Evolutionary conservation across 768 basidiomycete genomes (phyloP).

Genomic region (Favolaschia claudopus): DNA sequence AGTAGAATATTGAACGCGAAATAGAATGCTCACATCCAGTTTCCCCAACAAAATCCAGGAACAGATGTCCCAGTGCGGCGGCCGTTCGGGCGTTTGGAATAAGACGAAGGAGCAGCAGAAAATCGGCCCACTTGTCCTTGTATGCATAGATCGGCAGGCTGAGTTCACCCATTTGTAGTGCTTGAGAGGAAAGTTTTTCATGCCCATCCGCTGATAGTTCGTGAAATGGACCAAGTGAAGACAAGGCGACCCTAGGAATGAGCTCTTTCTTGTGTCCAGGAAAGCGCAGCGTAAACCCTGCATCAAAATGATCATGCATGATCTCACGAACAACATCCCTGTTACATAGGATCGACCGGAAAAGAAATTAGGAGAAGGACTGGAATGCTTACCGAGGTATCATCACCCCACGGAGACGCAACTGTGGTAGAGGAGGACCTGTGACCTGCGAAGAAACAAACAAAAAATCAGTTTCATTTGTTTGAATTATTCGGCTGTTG

Average conservation of each 20-base stretch:
- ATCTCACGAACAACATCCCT: constrained; percentile 5
- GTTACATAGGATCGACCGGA: no score
- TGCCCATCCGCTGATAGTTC: constrained; percentile 36
- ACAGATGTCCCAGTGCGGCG: constrained; percentile 38
- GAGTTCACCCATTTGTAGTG: constrained; percentile 39
- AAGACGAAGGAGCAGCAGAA: constrained; percentile 25
- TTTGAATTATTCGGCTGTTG: no score
- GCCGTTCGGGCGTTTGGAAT: constrained; percentile 34
- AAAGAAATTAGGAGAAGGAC: not conserved
- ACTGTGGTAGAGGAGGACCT: not conserved
- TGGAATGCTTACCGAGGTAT: not conserved
- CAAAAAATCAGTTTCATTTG: no score
- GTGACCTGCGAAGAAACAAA: no score
- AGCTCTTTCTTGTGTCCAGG: constrained; percentile 19
- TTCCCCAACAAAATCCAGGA: constrained; percentile 39
- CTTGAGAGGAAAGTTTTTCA: constrained; percentile 34
- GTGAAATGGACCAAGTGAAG: constrained; percentile 28
- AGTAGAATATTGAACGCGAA: not conserved
- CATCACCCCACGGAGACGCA: not conserved
- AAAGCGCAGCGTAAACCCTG: constrained; percentile 22
- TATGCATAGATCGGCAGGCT: constrained; percentile 22
- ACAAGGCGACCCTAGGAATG: not conserved
- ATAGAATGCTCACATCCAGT: constrained; percentile 28
- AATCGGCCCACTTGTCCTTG: constrained; percentile 36
- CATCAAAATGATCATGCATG: constrained; percentile 17